Conservation (phyloP, 768 basidiomycete genomes). For the Serendipita sp. region DNA sequence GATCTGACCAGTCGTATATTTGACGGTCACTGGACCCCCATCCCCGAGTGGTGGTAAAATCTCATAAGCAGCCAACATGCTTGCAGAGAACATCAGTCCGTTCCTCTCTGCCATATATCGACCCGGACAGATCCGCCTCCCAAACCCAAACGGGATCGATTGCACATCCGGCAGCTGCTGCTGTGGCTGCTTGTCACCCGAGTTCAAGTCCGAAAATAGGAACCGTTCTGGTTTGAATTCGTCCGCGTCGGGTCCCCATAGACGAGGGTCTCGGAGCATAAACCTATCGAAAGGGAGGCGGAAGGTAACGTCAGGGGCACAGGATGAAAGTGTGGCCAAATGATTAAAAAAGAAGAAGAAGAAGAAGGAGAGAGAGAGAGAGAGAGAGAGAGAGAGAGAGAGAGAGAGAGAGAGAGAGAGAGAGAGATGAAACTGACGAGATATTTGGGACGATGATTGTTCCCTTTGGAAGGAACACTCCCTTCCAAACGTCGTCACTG, state of each 20-base stretch:
- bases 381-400: too few species aligned
- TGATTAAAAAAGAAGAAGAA: too few species aligned
- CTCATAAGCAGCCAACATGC: neutral
- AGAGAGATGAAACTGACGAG: too few species aligned
- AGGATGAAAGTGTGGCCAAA: too few species aligned
- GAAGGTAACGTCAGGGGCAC: conserved; percentile 9
- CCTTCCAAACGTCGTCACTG: too few species aligned
- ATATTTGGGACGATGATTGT: too few species aligned
- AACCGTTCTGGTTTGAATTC: neutral
- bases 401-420: too few species aligned
- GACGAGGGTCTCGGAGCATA: neutral
- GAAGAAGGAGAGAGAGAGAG: too few species aligned
- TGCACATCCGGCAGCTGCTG: conserved; percentile 37
- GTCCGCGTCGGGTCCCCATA: neutral
- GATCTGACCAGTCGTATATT: too few species aligned
- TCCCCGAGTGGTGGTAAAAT: neutral
- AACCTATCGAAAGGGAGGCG: neutral
- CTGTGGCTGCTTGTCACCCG: neutral
- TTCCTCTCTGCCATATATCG: conserved; percentile 33
- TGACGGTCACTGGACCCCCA: too few species aligned
- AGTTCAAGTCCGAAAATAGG: too few species aligned
- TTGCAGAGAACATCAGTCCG: neutral
- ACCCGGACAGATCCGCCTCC: conserved; percentile 38
- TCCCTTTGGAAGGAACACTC: too few species aligned
- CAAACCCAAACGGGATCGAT: conserved; percentile 52